Evolutionary conservation across 352 stramenopile species (phyloP), one percentile per base, ranked within the genome.

Genomic region (Pythium monospermum): DNA sequence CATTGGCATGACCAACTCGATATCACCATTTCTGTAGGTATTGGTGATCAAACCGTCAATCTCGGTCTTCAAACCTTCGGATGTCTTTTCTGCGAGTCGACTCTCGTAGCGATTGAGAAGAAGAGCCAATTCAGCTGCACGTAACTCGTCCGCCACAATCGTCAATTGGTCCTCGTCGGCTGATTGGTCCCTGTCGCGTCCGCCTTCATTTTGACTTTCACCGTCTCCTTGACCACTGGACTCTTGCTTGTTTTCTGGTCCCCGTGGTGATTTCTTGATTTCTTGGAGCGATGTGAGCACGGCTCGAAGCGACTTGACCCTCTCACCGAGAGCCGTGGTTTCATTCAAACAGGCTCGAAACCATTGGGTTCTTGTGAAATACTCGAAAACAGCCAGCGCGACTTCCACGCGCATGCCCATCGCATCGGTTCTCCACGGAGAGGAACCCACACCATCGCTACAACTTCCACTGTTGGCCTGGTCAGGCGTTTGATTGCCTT

Each of bases 81-180:
- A 61, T 6, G 56, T 68, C 32, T 56, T 58, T 25, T 75, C 66
- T 11, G 66, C 63, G 4, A 46, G 46, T 0, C 66, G 59, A n/a
- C 62, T 68, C 31, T 75, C 66, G 40, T 69, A 75, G 10, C 62
- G 56, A 51, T 75, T 75, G 1, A 70, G 19, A 3, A 75, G 59
- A 23, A 65, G 37, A 21, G 38, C 28, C 0, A 72, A 32, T 19
- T 75, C 59, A 4, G 23, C 35, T 12, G 36, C 33, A 0, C 31
- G 18, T 1, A 59, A 19, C 22, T 59, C 42, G 7, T 47, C n/a
- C 5, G 25, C 13, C 0, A 64, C 16, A 2, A 58, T 37, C 11
- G 11, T 25, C 4, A 62, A 12, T 21, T 56, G 51, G 4, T 49
- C 44, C 19, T 64, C 37, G 0, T 51, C 36, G 23, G 47, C 38